Evolutionary conservation across 495 filamentous ascomycete species (phyloP).

Genomic region (Penicillium lagena): DNA sequence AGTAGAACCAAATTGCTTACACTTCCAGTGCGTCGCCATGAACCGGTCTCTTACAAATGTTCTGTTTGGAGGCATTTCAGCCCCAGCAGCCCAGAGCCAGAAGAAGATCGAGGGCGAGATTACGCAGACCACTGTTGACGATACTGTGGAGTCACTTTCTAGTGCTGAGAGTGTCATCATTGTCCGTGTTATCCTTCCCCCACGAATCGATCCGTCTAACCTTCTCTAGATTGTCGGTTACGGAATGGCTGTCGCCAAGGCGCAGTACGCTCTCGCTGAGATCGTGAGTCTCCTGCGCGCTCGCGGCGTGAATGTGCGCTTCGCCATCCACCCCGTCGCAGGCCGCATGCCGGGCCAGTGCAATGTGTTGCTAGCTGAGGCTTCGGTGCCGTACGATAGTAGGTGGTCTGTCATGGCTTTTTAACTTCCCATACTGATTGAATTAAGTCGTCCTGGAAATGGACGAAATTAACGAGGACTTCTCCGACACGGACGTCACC

Average conservation of each 20-base stretch:
- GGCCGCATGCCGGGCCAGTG: conserved; percentile 84
- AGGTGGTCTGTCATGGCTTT: conserved; percentile 8
- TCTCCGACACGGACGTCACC: conserved; percentile 72
- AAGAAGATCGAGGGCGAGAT: conserved; percentile 69
- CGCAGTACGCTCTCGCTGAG: conserved; percentile 76
- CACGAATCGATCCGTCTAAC: too few relatives aligned
- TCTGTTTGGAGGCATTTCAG: conserved; percentile 69
- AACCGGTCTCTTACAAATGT: conserved; percentile 76
- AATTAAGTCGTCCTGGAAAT: conserved; percentile 64
- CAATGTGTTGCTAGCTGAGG: conserved; percentile 77
- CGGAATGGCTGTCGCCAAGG: conserved; percentile 83
- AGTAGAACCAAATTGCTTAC: too few relatives aligned
- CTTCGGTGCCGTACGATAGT: conserved; percentile 75
- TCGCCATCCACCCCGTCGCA: conserved; percentile 78
- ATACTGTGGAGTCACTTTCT: conserved; percentile 62
- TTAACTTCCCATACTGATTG: conserved; percentile 8
- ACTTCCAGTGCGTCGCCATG: conserved; percentile 61
- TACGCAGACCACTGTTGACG: conserved; percentile 66
- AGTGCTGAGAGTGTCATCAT: conserved; percentile 75
- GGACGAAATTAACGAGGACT: conserved; percentile 90
- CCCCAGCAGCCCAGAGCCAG: conserved; percentile 49
- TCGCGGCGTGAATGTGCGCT: conserved; percentile 70
- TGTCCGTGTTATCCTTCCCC: conserved; percentile 4
- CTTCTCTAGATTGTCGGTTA: conserved; percentile 56
- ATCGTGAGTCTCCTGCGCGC: conserved; percentile 63